A percentile compares a stretch with the other conserved stretches of the same genome.
phyloP scores from a whole-genome alignment of 2,329 filamentous ascomycete species.

The Pleurostoma richardsiae region DNA sequence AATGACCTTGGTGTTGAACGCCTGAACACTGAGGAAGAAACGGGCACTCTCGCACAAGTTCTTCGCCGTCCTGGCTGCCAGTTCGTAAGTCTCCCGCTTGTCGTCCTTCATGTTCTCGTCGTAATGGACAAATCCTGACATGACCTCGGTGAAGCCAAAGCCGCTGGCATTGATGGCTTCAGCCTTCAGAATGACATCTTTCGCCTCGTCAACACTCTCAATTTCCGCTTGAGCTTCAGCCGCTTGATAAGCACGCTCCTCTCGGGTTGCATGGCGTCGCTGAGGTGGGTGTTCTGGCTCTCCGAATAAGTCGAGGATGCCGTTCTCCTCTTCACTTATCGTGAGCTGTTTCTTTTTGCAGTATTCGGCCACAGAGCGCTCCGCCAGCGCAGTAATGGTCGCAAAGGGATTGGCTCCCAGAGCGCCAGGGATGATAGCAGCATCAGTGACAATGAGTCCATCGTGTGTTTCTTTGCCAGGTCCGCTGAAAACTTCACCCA shows the following conservation, averaged over 20 bases:
- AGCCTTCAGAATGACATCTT: constrained; percentile 33
- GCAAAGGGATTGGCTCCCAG: constrained; percentile 62
- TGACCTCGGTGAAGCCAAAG: constrained; percentile 59
- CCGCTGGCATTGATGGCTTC: constrained; percentile 38
- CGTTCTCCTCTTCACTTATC: constrained; percentile 41
- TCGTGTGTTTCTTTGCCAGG: constrained; percentile 42
- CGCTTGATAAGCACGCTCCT: constrained; percentile 10
- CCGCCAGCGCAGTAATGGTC: constrained; percentile 64
- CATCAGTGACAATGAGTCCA: constrained; percentile 59
- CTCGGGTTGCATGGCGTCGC: constrained; percentile 1
- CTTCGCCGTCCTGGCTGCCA: constrained; percentile 45
- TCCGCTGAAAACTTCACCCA: constrained; percentile 55
- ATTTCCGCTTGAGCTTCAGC: constrained; percentile 25
- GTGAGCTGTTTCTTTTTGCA: constrained; percentile 31
- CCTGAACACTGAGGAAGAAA: constrained; percentile 54
- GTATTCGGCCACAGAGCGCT: constrained; percentile 53
- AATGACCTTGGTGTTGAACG: constrained; percentile 45
- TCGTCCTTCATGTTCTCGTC: constrained; percentile 34
- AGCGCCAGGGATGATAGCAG: constrained; percentile 54
- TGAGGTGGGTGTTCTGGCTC: constrained; percentile 32
- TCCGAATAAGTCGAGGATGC: constrained; percentile 48
- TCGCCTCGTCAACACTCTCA: constrained; percentile 27
- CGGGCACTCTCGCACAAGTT: constrained; percentile 50
- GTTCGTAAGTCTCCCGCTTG: constrained; percentile 45
- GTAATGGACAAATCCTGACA: constrained; percentile 55